phyloP scores from a whole-genome alignment of 2,329 filamentous ascomycete genomes.

The Aureobasidium uvarum region DNA sequence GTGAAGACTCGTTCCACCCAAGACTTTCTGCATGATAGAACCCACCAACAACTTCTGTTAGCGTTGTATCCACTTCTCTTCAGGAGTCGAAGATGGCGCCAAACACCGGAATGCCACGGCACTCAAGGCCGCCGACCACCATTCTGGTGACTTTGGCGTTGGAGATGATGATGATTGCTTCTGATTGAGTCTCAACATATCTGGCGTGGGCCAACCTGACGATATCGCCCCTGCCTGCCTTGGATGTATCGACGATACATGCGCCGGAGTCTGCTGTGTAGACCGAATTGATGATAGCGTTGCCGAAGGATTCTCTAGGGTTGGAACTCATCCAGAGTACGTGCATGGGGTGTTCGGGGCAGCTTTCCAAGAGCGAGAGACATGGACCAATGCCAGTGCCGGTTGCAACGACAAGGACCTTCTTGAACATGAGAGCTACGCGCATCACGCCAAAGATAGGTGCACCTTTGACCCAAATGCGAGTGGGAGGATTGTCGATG shows the following conservation, averaged over 20 bases:
- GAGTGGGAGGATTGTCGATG: constrained; percentile 60
- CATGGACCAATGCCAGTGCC: constrained; percentile 72
- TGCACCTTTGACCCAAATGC: constrained; percentile 66
- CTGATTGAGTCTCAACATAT: constrained; percentile 49
- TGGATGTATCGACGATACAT: constrained; percentile 65
- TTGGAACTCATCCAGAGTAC: constrained; percentile 67
- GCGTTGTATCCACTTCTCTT: constrained; percentile 28
- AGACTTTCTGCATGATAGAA: constrained; percentile 1
- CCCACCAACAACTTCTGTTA: background rate
- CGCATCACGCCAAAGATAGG: constrained; percentile 67
- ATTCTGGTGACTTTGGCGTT: constrained; percentile 66
- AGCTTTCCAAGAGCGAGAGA: constrained; percentile 58
- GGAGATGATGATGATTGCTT: constrained; percentile 71
- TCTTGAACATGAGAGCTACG: constrained; percentile 63
- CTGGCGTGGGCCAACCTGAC: constrained; percentile 56
- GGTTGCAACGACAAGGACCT: constrained; percentile 66
- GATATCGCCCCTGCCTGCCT: constrained; percentile 61
- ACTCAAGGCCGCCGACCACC: constrained; percentile 68
- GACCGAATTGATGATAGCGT: constrained; percentile 57
- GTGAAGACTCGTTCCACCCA: constrained; percentile 8
- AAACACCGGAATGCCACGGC: constrained; percentile 63
- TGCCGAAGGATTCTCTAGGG: constrained; percentile 63
- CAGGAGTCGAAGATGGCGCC: constrained; percentile 72
- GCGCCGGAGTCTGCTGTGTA: constrained; percentile 59
- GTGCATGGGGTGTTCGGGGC: constrained; percentile 51